Evolutionary conservation across 768 basidiomycete genomes (phyloP), one percentile per base, ranked within the genome.

Genomic region (Pulveroboletus sp.): DNA sequence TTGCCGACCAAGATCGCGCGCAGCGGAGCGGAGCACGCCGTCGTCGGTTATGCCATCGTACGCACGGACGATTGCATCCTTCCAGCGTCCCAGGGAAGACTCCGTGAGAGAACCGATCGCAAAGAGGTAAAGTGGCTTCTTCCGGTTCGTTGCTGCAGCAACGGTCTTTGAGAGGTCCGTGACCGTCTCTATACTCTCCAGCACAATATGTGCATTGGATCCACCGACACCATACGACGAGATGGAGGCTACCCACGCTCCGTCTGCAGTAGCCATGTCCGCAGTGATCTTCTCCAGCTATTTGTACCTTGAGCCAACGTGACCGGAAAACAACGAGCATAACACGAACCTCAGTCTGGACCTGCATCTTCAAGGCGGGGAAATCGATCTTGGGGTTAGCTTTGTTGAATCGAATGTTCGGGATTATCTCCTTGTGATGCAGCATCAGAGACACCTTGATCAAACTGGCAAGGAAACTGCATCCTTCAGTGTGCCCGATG

Each of bases 211-310:
- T 9, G 62, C 68, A 29, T 69, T 69, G 14, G 68, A 68, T 49
- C 68, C 64, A 24, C 68, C 68, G 13, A 69, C 61, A 45, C 68
- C 67, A 41, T 68, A 68, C 9, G 63, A 67, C 4, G 68, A 69
- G 29, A 69, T 39, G 6, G 68, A 69, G 7, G 67, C 56, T 35
- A 69, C 63, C 56, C 59, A 67, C 37, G 53, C 44, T 32, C 68
- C 68, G 22, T 62, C 57, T 2, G 56, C 40, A 12, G 63, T 58
- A 38, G 63, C 68, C 56, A 68, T 64, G 17, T 51, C 63, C 4
- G 67, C 29, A 8, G 51, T 58, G n/a, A 68, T 48, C 11, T 38
- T 52, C 40, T 70, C 60, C 31, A 59, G 42, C 58, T 57, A 45
- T 53, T 5, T 23, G 40, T 43, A 19, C n/a, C 4, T 17, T 6